Percentiles rank a stretch among this genome's conserved stretches.
Evolutionary conservation across 371 early-diverging fungal genomes (phyloP).

Genomic region (Mucor saturninus): DNA sequence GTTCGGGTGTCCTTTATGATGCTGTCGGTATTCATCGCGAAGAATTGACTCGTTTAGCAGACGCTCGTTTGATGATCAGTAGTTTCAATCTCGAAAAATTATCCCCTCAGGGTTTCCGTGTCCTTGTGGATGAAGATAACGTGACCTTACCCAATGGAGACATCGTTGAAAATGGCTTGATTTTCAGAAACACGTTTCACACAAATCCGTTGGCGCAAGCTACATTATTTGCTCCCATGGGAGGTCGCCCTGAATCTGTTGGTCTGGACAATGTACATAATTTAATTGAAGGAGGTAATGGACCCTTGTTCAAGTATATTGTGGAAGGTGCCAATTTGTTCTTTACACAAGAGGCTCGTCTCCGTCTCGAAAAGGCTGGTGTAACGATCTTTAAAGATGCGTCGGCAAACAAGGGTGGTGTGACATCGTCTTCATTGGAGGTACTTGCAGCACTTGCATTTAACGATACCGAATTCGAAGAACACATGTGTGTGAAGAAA

Average conservation of each 20-base stretch:
- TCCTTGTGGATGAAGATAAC: constrained; percentile 91
- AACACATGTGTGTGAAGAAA: constrained; percentile 90
- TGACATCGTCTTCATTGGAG: constrained; percentile 94
- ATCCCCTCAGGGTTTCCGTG: constrained; percentile 85
- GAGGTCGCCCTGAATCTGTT: constrained; percentile 97
- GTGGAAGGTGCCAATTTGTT: constrained; percentile 99
- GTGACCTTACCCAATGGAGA: constrained; percentile 87
- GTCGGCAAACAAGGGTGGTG: constrained; percentile 98
- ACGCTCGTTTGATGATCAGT: constrained; percentile 82
- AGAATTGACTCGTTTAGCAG: constrained; percentile 86
- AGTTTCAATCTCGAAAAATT: constrained; percentile 88
- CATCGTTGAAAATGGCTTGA: constrained; percentile 86
- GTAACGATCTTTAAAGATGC: constrained; percentile 96
- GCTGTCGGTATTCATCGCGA: constrained; percentile 87
- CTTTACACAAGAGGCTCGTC: constrained; percentile 97
- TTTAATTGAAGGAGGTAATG: constrained; percentile 80
- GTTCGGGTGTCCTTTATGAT: constrained; percentile 94
- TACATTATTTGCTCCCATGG: constrained; percentile 96
- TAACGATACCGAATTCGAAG: constrained; percentile 87
- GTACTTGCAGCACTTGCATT: constrained; percentile 96
- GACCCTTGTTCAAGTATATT: constrained; percentile 96
- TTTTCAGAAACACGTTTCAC: constrained; percentile 97
- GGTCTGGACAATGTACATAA: constrained; percentile 88
- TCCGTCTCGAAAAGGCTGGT: constrained; percentile 94
- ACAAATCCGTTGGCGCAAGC: constrained; percentile 81